These are phyloP conservation scores for Avena atlantica DNA, from an alignment of 176 grass and related monocot genomes.

Conservation along the genomic window DNA sequence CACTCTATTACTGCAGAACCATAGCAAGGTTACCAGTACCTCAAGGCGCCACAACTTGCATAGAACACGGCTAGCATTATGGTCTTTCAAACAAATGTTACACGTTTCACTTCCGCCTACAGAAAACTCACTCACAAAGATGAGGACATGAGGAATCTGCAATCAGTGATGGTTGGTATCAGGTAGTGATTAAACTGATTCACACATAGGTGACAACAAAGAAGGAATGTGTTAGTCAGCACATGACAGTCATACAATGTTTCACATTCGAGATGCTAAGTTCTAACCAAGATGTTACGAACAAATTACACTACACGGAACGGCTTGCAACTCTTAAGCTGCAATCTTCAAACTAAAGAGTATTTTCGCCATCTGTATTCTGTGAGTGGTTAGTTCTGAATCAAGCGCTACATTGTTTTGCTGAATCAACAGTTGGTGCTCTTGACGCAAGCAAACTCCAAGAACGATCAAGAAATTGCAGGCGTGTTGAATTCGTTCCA, in stretches of 20 bases:
- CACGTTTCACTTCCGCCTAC: constrained; percentile 45
- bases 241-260: not conserved
- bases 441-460: constrained; percentile 28
- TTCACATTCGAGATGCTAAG: not conserved
- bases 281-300: not conserved
- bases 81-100: constrained; percentile 55
- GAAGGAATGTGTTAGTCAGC: constrained; percentile 10
- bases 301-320: not conserved
- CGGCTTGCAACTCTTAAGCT: not conserved
- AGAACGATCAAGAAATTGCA: constrained; percentile 20
- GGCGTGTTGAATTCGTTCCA: not conserved
- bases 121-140: constrained; percentile 37
- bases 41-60: constrained; percentile 55
- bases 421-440: not conserved
- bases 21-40: constrained; percentile 48
- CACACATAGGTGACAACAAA: constrained; percentile 1
- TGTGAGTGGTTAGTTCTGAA: constrained; percentile 5
- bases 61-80: constrained; percentile 42
- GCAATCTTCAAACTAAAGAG: constrained; percentile 7
- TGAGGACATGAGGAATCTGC: constrained; percentile 59
- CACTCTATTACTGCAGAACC: constrained; percentile 26
- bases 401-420: not conserved
- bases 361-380: not conserved
- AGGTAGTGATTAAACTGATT: constrained; percentile 15
- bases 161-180: constrained; percentile 33